phyloP scores from a whole-genome alignment of 1,284 basidiomycete genomes.

The Singerocomus inundabilis region DNA sequence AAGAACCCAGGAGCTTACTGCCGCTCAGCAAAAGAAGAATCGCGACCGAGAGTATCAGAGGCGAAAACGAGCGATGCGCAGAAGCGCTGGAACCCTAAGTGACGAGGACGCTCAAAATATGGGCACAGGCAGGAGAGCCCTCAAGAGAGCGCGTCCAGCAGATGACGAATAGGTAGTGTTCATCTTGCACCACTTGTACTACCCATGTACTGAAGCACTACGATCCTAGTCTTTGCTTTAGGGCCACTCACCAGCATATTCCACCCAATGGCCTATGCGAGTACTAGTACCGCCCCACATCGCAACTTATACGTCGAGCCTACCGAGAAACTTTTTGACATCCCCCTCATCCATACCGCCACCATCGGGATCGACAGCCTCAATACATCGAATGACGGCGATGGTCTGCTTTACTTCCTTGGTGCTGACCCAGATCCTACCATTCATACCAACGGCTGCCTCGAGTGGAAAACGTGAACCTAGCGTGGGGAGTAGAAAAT shows the following conservation, averaged over 20 bases:
- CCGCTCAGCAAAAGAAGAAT: conserved; percentile 71
- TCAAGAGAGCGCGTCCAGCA: conserved; percentile 57
- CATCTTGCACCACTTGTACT: conserved; percentile 1
- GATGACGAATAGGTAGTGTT: conserved; percentile 49
- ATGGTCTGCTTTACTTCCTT: conserved; percentile 69
- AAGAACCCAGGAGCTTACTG: conserved; percentile 57
- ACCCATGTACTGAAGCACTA: conserved; percentile 2
- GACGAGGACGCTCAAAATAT: conserved; percentile 64
- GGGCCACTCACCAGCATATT: background rate
- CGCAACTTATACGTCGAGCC: conserved; percentile 49
- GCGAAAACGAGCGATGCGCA: conserved; percentile 63
- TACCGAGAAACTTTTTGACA: conserved; percentile 53
- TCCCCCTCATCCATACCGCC: conserved; percentile 50
- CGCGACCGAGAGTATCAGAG: conserved; percentile 74
- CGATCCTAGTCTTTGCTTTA: background rate
- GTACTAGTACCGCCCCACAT: no score
- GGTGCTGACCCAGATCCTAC: conserved; percentile 76
- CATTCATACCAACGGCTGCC: conserved; percentile 77
- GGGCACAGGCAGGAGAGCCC: conserved; percentile 49
- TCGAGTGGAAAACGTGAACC: conserved; percentile 76
- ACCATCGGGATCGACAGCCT: conserved; percentile 70
- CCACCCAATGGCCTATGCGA: no score
- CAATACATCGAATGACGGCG: conserved; percentile 65
- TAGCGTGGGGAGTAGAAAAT: conserved; percentile 72
- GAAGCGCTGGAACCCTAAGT: conserved; percentile 58